Conservation (phyloP, 2,329 filamentous ascomycete species). For the Talaromyces islandicus region DNA sequence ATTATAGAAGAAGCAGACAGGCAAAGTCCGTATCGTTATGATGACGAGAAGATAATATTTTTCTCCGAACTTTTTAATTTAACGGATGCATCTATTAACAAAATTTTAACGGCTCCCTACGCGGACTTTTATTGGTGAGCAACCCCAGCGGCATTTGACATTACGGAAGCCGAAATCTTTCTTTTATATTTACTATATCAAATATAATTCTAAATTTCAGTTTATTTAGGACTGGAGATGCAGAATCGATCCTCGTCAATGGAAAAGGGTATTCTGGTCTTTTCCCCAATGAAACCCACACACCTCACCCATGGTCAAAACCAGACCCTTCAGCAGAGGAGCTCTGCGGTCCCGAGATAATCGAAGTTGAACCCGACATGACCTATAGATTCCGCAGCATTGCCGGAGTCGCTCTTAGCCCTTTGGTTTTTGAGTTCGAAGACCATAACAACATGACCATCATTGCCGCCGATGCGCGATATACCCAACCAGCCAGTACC, state of each 20-base stretch:
- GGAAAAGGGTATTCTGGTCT: constrained; percentile 44
- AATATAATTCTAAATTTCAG: not conserved
- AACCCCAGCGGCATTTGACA: not conserved
- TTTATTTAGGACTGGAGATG: constrained; percentile 56
- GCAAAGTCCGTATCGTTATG: constrained; percentile 52
- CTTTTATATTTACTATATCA: not conserved
- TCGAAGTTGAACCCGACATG: constrained; percentile 55
- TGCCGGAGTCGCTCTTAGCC: constrained; percentile 41
- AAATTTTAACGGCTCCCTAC: constrained; percentile 36
- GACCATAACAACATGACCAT: constrained; percentile 54
- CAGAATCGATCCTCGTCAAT: constrained; percentile 53
- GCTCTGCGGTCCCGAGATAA: constrained; percentile 43
- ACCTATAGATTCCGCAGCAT: constrained; percentile 59
- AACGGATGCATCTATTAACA: constrained; percentile 47
- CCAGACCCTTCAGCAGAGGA: not conserved
- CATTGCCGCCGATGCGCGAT: constrained; percentile 53
- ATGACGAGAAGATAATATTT: constrained; percentile 54
- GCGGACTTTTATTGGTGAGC: not conserved
- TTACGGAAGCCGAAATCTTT: not conserved
- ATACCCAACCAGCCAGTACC: constrained; percentile 24
- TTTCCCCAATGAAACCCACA: constrained; percentile 15
- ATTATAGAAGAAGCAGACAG: constrained; percentile 47
- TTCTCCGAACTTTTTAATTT: constrained; percentile 55
- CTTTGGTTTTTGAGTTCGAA: constrained; percentile 50
- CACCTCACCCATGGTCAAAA: not conserved